These are phyloP conservation scores for Candida tunisiensis DNA, from an alignment of 1,139 yeast genomes.

Conservation along the genomic window DNA sequence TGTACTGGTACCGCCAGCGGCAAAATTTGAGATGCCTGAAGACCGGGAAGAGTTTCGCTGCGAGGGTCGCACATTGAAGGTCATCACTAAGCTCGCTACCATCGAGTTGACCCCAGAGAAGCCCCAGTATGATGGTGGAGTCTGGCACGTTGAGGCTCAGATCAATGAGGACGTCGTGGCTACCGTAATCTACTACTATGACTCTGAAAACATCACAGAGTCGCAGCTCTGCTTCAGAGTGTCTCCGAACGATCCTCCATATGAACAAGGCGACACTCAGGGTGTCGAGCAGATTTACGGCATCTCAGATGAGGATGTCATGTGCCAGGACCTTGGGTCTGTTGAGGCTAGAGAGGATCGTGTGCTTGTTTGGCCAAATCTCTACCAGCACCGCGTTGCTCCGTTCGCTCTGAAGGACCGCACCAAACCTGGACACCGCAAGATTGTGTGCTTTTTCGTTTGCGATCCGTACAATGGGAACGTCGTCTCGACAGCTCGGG, in stretches of 20 bases:
- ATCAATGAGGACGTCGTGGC: slow-evolving; percentile 29
- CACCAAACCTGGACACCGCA: slow-evolving; percentile 24
- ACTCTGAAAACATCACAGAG: slow-evolving; percentile 24
- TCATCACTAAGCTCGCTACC: slow-evolving; percentile 26
- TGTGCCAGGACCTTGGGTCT: slow-evolving; percentile 15
- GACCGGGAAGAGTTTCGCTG: slow-evolving; percentile 2
- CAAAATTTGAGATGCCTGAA: neutral
- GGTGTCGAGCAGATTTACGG: slow-evolving; percentile 19
- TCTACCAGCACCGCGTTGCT: slow-evolving; percentile 26
- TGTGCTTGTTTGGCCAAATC: slow-evolving; percentile 25
- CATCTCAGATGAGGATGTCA: slow-evolving; percentile 16
- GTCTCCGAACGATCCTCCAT: slow-evolving; percentile 19
- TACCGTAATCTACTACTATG: slow-evolving; percentile 27
- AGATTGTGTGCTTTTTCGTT: slow-evolving; percentile 26
- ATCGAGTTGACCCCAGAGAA: slow-evolving; percentile 26
- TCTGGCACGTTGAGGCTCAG: slow-evolving; percentile 32
- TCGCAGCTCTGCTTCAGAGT: slow-evolving; percentile 22
- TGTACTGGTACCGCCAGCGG: neutral
- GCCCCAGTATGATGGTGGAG: slow-evolving; percentile 25
- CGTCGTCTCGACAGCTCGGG: slow-evolving; percentile 19
- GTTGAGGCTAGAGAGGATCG: slow-evolving; percentile 17
- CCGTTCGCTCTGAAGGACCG: slow-evolving; percentile 23
- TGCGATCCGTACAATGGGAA: slow-evolving; percentile 23
- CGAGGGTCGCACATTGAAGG: slow-evolving; percentile 15
- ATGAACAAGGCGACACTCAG: slow-evolving; percentile 22